Evolutionary conservation across 2,329 filamentous ascomycete species (phyloP).

Genomic region (Fusarium xylarioides): DNA sequence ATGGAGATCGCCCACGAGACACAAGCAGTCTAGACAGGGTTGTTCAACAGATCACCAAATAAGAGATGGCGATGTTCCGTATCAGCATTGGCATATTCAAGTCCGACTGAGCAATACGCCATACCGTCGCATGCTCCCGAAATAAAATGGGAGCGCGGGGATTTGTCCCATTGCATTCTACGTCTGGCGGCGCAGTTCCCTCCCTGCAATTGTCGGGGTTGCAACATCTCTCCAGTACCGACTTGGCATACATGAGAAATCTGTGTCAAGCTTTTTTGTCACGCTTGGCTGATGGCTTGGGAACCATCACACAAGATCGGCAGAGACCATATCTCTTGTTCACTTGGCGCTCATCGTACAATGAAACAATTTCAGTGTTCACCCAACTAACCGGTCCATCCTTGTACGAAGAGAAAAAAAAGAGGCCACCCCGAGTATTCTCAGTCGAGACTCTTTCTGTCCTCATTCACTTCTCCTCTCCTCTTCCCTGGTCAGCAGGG

Average conservation of each 20-base stretch:
- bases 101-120: neutral
- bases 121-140: conserved; percentile 4
- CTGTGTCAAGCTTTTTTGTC: conserved; percentile 21
- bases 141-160: conserved; percentile 9
- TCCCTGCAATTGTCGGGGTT: neutral
- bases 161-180: conserved; percentile 15
- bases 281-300: conserved; percentile 18
- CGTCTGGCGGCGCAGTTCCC: neutral
- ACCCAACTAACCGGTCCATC: neutral
- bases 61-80: conserved; percentile 3
- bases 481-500: neutral
- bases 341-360: conserved; percentile 4
- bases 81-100: conserved; percentile 4
- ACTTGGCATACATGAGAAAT: conserved; percentile 29
- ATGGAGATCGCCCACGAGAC: conserved; percentile 18
- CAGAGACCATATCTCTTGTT: neutral
- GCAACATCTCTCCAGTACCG: conserved; percentile 16
- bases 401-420: neutral
- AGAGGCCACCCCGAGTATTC: conserved; percentile 16
- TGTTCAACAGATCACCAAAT: neutral
- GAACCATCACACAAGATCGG: conserved; percentile 13
- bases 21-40: neutral
- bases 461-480: neutral
- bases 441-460: conserved; percentile 20
- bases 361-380: conserved; percentile 27